Evolutionary conservation across 352 stramenopile species (phyloP).

Genomic region (Pythium apleroticum): DNA sequence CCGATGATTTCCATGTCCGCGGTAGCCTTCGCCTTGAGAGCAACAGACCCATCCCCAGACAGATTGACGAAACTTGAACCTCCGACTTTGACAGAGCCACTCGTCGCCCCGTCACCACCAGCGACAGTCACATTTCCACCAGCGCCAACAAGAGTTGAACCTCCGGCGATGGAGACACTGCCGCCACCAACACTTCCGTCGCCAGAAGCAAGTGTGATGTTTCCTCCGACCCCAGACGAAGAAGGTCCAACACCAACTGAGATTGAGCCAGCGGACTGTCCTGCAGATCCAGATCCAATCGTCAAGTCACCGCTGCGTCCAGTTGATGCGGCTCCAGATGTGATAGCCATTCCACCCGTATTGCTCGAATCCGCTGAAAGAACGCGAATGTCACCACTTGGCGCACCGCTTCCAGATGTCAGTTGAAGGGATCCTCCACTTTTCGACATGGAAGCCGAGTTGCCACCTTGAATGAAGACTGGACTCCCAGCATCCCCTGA

Average conservation of each 20-base stretch:
- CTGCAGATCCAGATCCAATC: slow-evolving; percentile 9
- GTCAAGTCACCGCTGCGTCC: slow-evolving; percentile 11
- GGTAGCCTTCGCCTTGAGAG: slow-evolving; percentile 29
- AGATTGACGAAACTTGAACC: slow-evolving; percentile 21
- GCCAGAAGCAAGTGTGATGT: slow-evolving; percentile 16
- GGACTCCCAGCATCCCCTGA: slow-evolving; percentile 8
- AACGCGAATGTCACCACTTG: slow-evolving; percentile 9
- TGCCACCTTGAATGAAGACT: slow-evolving; percentile 21
- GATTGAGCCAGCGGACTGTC: slow-evolving; percentile 13
- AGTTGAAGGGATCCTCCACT: slow-evolving; percentile 14
- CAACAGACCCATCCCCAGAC: slow-evolving; percentile 39
- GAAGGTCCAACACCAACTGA: slow-evolving; percentile 8
- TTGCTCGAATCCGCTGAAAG: slow-evolving; percentile 9
- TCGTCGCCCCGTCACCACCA: slow-evolving; percentile 10
- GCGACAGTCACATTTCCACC: slow-evolving; percentile 23
- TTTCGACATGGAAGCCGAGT: slow-evolving; percentile 1
- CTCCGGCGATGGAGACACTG: background rate
- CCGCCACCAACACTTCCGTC: slow-evolving; percentile 1
- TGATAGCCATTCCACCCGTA: slow-evolving; percentile 6
- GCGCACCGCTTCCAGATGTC: slow-evolving; percentile 14
- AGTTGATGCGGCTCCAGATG: slow-evolving; percentile 6
- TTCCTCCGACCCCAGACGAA: background rate
- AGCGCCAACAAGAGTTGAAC: slow-evolving; percentile 3
- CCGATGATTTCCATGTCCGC: slow-evolving; percentile 44
- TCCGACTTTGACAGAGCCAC: slow-evolving; percentile 20